Conservation (phyloP, 2,329 filamentous ascomycete genomes). For the Trichoderma sp. region DNA sequence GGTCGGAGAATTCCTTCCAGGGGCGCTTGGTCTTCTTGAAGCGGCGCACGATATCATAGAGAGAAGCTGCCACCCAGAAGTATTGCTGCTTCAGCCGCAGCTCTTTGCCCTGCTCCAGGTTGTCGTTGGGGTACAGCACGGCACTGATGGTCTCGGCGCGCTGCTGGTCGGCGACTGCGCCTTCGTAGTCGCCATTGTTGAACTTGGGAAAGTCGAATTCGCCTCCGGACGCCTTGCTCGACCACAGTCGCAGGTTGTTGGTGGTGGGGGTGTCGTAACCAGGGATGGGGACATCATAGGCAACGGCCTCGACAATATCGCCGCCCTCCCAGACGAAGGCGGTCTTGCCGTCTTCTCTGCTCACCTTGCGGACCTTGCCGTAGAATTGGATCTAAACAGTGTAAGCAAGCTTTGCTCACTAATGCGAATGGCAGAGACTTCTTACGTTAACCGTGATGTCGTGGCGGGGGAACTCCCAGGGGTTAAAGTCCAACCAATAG, state of each 20-base stretch:
- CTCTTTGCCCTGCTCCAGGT: conserved; percentile 94
- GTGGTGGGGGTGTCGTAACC: conserved; percentile 88
- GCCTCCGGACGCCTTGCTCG: conserved; percentile 92
- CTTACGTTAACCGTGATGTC: conserved; percentile 87
- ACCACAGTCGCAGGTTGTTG: conserved; percentile 97
- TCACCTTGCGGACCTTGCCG: conserved; percentile 75
- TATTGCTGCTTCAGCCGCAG: conserved; percentile 98
- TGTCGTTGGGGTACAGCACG: conserved; percentile 96
- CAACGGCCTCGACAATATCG: conserved; percentile 87
- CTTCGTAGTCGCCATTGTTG: conserved; percentile 97
- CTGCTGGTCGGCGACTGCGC: conserved; percentile 96
- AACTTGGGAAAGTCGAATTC: conserved; percentile 99
- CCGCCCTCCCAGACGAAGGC: conserved; percentile 84
- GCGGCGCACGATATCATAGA: conserved; percentile 92
- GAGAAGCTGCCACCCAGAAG: conserved; percentile 97
- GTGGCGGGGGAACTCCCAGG: conserved; percentile 96
- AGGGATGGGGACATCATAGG: conserved; percentile 90
- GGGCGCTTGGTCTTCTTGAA: conserved; percentile 96
- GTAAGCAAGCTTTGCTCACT: conserved; percentile 19
- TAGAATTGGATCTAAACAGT: conserved; percentile 80
- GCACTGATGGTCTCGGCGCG: conserved; percentile 98
- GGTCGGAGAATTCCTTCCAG: conserved; percentile 91
- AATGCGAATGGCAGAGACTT: not conserved
- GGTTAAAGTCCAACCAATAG: conserved; percentile 99
- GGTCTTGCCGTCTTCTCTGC: conserved; percentile 75